Conservation (phyloP, 495 filamentous ascomycete genomes). For the Penicillium argentinense region DNA sequence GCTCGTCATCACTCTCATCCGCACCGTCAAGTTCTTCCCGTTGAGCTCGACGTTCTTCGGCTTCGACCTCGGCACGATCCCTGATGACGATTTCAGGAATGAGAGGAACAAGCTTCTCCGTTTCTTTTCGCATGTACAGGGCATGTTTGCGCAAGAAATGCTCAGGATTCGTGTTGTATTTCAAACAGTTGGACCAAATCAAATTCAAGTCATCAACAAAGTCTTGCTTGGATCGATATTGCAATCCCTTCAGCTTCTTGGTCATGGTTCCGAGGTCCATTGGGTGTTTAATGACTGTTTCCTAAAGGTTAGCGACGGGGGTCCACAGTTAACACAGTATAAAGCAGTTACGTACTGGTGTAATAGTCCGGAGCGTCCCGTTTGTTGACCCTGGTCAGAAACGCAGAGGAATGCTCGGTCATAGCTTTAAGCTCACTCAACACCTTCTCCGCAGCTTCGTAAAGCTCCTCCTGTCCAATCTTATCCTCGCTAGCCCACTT, state of each 20-base stretch:
- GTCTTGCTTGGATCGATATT: constrained; percentile 91
- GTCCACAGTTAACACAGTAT: background rate
- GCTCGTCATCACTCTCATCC: constrained; percentile 94
- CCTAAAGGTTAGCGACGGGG: constrained; percentile 17
- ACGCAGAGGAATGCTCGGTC: constrained; percentile 93
- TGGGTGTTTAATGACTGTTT: constrained; percentile 86
- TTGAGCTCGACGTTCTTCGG: constrained; percentile 85
- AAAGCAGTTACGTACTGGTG: constrained; percentile 57
- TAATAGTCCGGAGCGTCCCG: constrained; percentile 96
- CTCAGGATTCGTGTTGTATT: constrained; percentile 86
- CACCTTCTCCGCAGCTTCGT: constrained; percentile 94
- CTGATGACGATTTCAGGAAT: constrained; percentile 91
- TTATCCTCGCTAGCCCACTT: constrained; percentile 99
- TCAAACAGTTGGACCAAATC: constrained; percentile 95
- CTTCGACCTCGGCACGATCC: constrained; percentile 92
- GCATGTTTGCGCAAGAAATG: constrained; percentile 92
- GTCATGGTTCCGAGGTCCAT: constrained; percentile 99
- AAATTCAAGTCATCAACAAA: constrained; percentile 91
- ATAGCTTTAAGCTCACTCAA: constrained; percentile 93
- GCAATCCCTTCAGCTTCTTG: constrained; percentile 87
- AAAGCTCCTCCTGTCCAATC: constrained; percentile 94
- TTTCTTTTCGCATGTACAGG: constrained; percentile 93
- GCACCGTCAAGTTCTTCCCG: constrained; percentile 74
- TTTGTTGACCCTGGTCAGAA: constrained; percentile 90
- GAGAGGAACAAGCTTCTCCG: constrained; percentile 89